Conservation (phyloP, 1,284 basidiomycete genomes). For the Laetiporus sulphureus region DNA sequence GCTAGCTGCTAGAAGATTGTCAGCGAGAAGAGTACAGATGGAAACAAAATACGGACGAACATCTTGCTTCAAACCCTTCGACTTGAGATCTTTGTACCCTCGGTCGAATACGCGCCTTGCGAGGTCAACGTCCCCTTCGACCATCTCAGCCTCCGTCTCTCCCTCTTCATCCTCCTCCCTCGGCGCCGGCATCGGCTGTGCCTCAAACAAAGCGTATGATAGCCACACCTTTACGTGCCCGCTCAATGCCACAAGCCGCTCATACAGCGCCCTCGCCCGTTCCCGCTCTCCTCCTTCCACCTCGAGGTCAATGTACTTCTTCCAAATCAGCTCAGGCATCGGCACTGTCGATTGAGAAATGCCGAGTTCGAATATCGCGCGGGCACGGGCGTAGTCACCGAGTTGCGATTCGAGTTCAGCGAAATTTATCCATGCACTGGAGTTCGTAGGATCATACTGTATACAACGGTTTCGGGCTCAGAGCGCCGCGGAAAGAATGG, state of each 20-base stretch:
- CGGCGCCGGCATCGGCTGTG: constrained; percentile 58
- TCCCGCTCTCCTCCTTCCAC: constrained; percentile 92
- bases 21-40: constrained; percentile 1
- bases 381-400: constrained; percentile 87
- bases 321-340: constrained; percentile 99
- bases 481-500: neutral
- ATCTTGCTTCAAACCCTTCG: constrained; percentile 79
- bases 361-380: constrained; percentile 94
- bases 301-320: constrained; percentile 96
- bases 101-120: constrained; percentile 79
- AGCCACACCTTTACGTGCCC: constrained; percentile 95
- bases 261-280: constrained; percentile 81
- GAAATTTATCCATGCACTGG: constrained; percentile 94
- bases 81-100: constrained; percentile 81
- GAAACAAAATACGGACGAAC: constrained; percentile 29
- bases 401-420: constrained; percentile 92
- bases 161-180: constrained; percentile 75
- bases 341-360: constrained; percentile 85
- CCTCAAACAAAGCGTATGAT: constrained; percentile 74
- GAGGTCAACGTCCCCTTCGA: constrained; percentile 42
- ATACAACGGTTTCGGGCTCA: constrained; percentile 1
- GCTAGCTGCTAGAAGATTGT: constrained; percentile 61
- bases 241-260: constrained; percentile 81
- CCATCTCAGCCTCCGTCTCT: constrained; percentile 19
- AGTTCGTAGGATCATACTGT: constrained; percentile 85